Evolutionary conservation across 108 stramenopile species (phyloP).

Genomic region (Cyclotella baltica): DNA sequence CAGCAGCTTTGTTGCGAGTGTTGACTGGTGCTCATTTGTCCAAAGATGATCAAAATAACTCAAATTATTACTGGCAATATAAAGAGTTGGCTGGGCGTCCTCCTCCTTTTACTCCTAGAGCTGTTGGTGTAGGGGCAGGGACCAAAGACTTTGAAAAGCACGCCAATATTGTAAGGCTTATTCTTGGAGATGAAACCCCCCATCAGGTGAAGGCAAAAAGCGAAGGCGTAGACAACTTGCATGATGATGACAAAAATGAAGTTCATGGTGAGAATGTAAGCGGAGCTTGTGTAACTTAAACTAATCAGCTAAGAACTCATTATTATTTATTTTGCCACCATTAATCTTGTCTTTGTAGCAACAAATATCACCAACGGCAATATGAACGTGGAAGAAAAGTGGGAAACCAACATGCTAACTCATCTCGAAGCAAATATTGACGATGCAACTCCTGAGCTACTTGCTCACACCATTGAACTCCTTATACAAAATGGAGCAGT

Average conservation of each 20-base stretch:
- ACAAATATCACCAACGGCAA: not conserved
- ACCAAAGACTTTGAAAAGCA: constrained; percentile 91
- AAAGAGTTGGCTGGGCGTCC: constrained; percentile 66
- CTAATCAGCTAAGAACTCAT: not conserved
- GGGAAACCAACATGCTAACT: constrained; percentile 64
- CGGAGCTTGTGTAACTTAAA: not conserved
- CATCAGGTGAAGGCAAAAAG: not conserved
- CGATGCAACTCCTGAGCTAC: constrained; percentile 88
- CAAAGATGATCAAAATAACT: not conserved
- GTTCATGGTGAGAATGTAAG: constrained; percentile 28
- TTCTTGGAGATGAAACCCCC: constrained; percentile 68
- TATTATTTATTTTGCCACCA: not conserved
- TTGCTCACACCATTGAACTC: constrained; percentile 77
- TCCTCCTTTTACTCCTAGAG: constrained; percentile 69
- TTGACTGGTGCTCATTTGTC: constrained; percentile 51
- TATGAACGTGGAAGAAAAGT: constrained; percentile 11
- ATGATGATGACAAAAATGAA: not conserved
- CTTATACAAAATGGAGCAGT: constrained; percentile 75
- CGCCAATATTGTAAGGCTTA: constrained; percentile 89
- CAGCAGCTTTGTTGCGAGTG: constrained; percentile 84
- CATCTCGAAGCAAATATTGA: constrained; percentile 90
- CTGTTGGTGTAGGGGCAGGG: constrained; percentile 90
- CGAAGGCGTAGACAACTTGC: not conserved
- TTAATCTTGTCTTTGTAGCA: not conserved
- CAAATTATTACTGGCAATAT: constrained; percentile 18